Conservation (phyloP, 2,329 filamentous ascomycete genomes). For the Botrytis cinerea region DNA sequence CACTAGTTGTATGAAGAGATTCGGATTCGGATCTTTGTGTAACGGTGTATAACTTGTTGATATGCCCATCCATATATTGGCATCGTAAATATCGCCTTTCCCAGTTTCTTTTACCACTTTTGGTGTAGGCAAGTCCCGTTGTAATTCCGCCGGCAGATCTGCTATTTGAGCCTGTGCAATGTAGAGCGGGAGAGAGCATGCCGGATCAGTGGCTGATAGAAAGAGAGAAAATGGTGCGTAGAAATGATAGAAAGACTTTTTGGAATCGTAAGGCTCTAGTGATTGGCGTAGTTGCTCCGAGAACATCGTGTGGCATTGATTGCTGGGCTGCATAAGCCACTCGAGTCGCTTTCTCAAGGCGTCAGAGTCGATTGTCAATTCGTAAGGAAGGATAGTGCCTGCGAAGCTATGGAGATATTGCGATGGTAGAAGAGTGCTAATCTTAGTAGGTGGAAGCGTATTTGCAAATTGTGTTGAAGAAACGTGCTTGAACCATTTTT, state of each 20-base stretch:
- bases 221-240: conserved; percentile 45
- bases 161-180: conserved; percentile 78
- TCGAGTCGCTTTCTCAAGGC: not conserved
- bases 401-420: conserved; percentile 46
- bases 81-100: conserved; percentile 81
- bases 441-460: too few relatives aligned
- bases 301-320: not conserved
- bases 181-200: conserved; percentile 56
- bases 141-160: conserved; percentile 65
- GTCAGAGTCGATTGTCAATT: conserved; percentile 47
- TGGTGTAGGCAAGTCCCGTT: conserved; percentile 68
- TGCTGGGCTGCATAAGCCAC: not conserved
- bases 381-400: conserved; percentile 57
- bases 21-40: conserved; percentile 92
- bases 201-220: conserved; percentile 27
- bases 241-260: conserved; percentile 49
- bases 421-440: conserved; percentile 15
- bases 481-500: conserved; percentile 59
- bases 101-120: conserved; percentile 62
- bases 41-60: conserved; percentile 87
- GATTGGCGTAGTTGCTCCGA: not conserved
- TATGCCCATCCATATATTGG: conserved; percentile 85
- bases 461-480: not conserved
- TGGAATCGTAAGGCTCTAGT: conserved; percentile 2
- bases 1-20: conserved; percentile 82